Evolutionary conservation across 1,139 yeast genomes (phyloP), one percentile per base, ranked within the genome.

Genomic region (Trichomonascaceae sp.): DNA sequence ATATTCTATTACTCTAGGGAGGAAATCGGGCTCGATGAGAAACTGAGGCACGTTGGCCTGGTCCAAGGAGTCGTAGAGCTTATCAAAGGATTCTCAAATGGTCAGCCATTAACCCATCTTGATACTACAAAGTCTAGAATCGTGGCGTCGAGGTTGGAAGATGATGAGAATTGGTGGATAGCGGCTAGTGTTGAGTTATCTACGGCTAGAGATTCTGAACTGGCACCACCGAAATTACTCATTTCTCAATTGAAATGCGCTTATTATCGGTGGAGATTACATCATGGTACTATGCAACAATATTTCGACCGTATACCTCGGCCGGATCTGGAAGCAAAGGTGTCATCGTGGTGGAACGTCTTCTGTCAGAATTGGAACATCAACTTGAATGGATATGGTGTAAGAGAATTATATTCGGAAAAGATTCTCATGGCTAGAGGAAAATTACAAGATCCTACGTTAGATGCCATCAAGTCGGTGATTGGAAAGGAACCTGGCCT

Each of bases 51-150:
- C 38, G 62, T 67, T 17, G 70, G 70, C 1, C 57, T 67, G 17
- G 66, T 69, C 3, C 70, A 67, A 49, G 70, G 70, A 1, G 63
- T 67, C 18, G 63, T 63, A 7, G 69, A 63, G 55, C 60, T 67
- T 50, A 57, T 65, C 20, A 58, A 62, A 41, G 68, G 63, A 20
- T 64, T 67, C 52, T 55, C 66, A 3, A 62, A 58, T 32, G 66
- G 63, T 6, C 58, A 56, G 45, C 59, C 65, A 2, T 61, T 66
- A 19, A 58, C 61, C 19, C 55, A 62, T 12, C 53, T 67, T 50
- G 69, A 66, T 47, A 63, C 70, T 1, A 57, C 53, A 2, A 54
- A 58, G 47, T 60, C 67, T 2, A 50, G 69, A 20, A 57, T 64
- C 8, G 61, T 67, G 8, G 60, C 65, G 13, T 55, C 60, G 19